phyloP scores from a whole-genome alignment of 2,329 filamentous ascomycete genomes.

The Fusarium odoratissimum region DNA sequence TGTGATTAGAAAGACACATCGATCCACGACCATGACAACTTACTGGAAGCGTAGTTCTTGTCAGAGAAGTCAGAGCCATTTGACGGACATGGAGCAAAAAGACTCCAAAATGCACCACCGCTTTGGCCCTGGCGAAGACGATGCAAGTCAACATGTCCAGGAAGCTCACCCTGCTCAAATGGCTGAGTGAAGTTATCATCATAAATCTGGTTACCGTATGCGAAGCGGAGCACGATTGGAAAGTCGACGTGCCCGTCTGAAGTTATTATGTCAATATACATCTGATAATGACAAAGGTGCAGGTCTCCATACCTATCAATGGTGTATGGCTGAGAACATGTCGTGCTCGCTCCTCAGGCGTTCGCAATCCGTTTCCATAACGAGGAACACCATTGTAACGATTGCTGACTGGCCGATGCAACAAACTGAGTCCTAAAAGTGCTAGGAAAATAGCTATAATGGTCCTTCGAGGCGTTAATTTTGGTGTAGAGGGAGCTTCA shows the following conservation, averaged over 20 bases:
- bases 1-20: neutral
- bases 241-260: conserved; percentile 92
- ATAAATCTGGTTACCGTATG: conserved; percentile 84
- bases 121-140: conserved; percentile 77
- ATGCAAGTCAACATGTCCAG: conserved; percentile 81
- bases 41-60: conserved; percentile 75
- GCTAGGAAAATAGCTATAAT: conserved; percentile 42
- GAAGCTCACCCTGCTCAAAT: conserved; percentile 77
- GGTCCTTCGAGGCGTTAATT: conserved; percentile 42
- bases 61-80: conserved; percentile 80
- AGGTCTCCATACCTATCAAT: conserved; percentile 58
- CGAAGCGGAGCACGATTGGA: conserved; percentile 74
- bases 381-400: conserved; percentile 42
- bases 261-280: neutral
- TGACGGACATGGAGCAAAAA: conserved; percentile 80
- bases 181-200: conserved; percentile 75
- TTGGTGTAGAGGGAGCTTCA: conserved; percentile 37
- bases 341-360: conserved; percentile 59
- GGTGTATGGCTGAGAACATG: conserved; percentile 59
- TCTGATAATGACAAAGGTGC: fast-evolving
- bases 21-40: conserved; percentile 37
- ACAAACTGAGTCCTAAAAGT: conserved; percentile 43
- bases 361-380: conserved; percentile 46
- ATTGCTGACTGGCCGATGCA: conserved; percentile 42
- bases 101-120: conserved; percentile 94